Evolutionary conservation across 192 early-diverging fungal genomes (phyloP).

Genomic region (Oehlia diaphana): DNA sequence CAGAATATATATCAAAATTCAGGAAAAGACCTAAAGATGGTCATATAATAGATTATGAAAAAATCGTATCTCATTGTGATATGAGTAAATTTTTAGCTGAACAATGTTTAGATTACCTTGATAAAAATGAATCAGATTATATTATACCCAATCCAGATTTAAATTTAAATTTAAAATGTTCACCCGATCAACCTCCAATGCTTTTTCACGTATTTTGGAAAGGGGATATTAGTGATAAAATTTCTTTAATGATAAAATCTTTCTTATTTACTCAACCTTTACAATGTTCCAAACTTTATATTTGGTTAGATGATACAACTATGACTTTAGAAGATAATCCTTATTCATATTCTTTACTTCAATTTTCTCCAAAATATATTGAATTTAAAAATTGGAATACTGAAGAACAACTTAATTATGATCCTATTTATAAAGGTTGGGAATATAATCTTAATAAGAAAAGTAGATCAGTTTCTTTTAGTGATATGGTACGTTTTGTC

Average conservation of each 20-base stretch:
- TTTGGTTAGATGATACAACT: slow-evolving; percentile 35
- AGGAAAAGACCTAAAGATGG: neutral
- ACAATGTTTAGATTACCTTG: slow-evolving; percentile 12
- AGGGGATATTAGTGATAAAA: slow-evolving; percentile 39
- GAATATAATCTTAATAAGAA: neutral
- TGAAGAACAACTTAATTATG: neutral
- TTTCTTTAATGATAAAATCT: slow-evolving; percentile 30
- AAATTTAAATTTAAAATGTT: neutral
- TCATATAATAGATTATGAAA: neutral
- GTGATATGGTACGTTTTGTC: slow-evolving; percentile 41
- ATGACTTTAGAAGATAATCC: neutral
- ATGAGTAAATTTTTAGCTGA: neutral
- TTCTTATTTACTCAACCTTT: slow-evolving; percentile 41
- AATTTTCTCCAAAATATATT: neutral
- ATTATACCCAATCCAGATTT: neutral
- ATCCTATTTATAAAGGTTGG: neutral
- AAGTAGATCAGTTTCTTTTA: slow-evolving; percentile 29
- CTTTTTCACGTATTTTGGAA: slow-evolving; percentile 43
- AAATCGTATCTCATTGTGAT: neutral
- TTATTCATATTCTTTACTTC: neutral
- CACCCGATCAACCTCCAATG: slow-evolving; percentile 20
- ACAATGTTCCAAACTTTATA: slow-evolving; percentile 30
- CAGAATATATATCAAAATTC: neutral
- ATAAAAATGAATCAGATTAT: neutral
- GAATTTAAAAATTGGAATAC: neutral